These are phyloP conservation scores for Omphalotus guepiniiformis DNA, from an alignment of 768 basidiomycete genomes.

Conservation along the genomic window DNA sequence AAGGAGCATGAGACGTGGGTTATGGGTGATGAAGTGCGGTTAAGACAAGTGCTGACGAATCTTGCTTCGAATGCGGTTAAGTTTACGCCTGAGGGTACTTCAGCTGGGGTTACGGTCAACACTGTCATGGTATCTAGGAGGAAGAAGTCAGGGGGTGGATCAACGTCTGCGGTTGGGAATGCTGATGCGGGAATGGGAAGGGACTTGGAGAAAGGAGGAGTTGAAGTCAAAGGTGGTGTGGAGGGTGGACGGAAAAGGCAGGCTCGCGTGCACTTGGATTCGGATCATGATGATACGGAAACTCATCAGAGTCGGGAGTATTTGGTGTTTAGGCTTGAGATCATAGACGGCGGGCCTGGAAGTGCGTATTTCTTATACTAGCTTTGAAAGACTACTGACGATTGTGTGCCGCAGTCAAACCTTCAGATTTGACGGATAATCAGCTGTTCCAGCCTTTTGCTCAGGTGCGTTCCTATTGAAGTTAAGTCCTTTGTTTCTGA, in stretches of 20 bases:
- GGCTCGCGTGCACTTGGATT: too few species aligned
- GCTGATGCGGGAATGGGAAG: not conserved
- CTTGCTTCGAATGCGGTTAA: conserved; percentile 35
- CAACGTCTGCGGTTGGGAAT: too few species aligned
- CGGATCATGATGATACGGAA: too few species aligned
- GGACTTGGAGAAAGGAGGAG: too few species aligned
- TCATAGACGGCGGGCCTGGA: conserved; percentile 8
- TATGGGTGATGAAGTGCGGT: conserved; percentile 37
- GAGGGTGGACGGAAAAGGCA: too few species aligned
- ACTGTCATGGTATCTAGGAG: not conserved
- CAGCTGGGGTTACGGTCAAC: conserved; percentile 10
- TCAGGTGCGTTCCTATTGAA: conserved; percentile 12
- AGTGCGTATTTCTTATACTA: conserved; percentile 1
- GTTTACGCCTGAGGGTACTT: conserved; percentile 25
- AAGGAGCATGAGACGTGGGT: conserved; percentile 21
- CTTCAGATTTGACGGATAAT: conserved; percentile 6
- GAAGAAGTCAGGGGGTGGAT: not conserved
- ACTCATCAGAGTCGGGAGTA: too few species aligned
- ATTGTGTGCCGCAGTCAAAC: conserved; percentile 8
- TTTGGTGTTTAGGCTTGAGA: conserved; percentile 10
- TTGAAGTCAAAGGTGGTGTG: too few species aligned
- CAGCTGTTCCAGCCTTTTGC: conserved; percentile 9
- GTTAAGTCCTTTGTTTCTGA: not conserved
- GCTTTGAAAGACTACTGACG: not conserved
- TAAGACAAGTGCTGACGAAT: conserved; percentile 34